A percentile compares a stretch with the other conserved stretches of the same genome.
Conservation (phyloP, 2,329 filamentous ascomycete genomes). For the Ilyonectria mors-panacis region DNA sequence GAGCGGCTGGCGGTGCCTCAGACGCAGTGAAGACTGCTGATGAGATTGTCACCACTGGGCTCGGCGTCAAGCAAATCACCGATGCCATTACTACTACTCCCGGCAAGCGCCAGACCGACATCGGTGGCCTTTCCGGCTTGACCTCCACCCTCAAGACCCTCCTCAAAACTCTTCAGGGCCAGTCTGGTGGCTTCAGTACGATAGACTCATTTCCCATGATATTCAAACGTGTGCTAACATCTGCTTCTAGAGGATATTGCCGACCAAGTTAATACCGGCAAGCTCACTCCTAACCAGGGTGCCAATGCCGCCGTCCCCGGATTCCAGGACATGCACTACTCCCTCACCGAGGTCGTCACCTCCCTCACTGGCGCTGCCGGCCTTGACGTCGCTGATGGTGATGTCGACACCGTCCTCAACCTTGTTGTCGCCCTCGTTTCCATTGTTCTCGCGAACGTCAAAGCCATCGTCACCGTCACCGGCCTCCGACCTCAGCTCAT, state of each 20-base stretch:
- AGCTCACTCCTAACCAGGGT: background rate
- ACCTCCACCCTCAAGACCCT: background rate
- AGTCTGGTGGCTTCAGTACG: background rate
- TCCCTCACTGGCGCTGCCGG: constrained; percentile 1
- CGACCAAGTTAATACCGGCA: background rate
- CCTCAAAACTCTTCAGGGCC: background rate
- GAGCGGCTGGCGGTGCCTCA: background rate
- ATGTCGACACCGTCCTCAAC: background rate
- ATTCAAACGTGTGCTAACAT: background rate
- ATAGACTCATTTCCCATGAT: background rate
- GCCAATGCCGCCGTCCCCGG: background rate
- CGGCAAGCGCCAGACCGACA: background rate
- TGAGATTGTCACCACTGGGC: background rate
- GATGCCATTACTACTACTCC: background rate
- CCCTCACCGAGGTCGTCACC: background rate
- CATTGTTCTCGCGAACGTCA: background rate
- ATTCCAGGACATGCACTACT: background rate
- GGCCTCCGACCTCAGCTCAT: constrained; percentile 4
- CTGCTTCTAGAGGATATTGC: background rate
- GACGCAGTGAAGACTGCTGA: background rate
- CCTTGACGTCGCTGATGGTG: background rate
- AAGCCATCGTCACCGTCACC: background rate
- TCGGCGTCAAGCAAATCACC: background rate
- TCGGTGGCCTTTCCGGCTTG: background rate
- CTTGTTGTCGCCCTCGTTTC: constrained; percentile 1